Evolutionary conservation across 257 asterid species (phyloP).

Genomic region (Jaltomata sinuosa): DNA sequence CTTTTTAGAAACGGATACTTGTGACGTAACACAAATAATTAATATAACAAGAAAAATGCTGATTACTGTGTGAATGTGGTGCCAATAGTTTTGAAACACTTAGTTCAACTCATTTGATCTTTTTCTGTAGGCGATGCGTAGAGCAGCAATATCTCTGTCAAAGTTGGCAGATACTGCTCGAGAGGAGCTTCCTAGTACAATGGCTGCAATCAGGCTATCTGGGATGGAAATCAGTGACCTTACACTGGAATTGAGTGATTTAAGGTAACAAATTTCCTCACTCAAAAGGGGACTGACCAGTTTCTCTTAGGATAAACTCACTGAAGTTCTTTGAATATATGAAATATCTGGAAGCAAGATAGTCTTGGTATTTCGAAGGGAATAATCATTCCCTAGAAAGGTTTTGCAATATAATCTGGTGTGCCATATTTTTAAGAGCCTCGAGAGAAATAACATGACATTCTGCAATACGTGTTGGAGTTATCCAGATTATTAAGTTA

Average conservation of each 20-base stretch:
- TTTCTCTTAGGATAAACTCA: neutral
- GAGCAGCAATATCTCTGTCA: constrained; percentile 72
- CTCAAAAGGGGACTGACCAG: neutral
- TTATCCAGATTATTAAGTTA: neutral
- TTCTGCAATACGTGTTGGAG: neutral
- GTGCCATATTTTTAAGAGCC: neutral
- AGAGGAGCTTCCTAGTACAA: constrained; percentile 85
- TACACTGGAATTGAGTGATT: constrained; percentile 71
- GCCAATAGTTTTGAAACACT: neutral
- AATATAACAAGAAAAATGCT: neutral
- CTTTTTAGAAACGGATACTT: neutral
- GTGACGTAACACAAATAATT: neutral
- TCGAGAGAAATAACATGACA: neutral
- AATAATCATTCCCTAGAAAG: neutral
- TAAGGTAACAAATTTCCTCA: constrained; percentile 42
- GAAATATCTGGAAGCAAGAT: neutral
- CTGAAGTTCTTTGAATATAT: neutral
- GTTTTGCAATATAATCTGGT: neutral
- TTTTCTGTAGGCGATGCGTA: constrained; percentile 67
- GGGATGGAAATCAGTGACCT: constrained; percentile 94
- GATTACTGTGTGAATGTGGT: neutral
- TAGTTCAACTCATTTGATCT: neutral
- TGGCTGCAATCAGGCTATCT: constrained; percentile 81
- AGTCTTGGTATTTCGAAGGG: neutral
- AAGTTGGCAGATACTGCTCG: constrained; percentile 81